Evolutionary conservation across 768 basidiomycete species (phyloP).

Genomic region (Boletus barrowsii): DNA sequence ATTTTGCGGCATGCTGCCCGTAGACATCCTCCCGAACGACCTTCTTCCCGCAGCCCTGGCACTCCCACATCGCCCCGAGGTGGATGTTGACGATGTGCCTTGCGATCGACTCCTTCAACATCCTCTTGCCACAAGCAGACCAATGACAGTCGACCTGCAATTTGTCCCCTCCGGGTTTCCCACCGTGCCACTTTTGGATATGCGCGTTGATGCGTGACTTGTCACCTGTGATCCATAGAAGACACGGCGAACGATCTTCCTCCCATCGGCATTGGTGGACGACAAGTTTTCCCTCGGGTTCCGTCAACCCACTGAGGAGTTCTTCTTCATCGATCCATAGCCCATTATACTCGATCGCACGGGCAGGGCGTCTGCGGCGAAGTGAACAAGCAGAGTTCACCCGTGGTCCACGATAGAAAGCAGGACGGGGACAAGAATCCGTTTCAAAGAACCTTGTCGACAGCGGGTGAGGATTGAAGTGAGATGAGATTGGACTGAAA

Average conservation of each 20-base stretch:
- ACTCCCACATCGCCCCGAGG: background rate
- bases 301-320: conserved; percentile 2
- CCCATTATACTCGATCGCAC: conserved; percentile 1
- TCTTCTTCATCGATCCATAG: conserved; percentile 10
- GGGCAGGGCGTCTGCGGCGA: background rate
- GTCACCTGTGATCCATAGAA: conserved; percentile 16
- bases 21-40: conserved; percentile 9
- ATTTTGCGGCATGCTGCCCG: conserved; percentile 3
- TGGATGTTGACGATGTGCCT: conserved; percentile 18
- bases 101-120: conserved; percentile 24
- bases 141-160: conserved; percentile 4
- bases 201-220: conserved; percentile 10
- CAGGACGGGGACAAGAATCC: too few species aligned
- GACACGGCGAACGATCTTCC: background rate
- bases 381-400: background rate
- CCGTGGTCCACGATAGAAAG: too few species aligned
- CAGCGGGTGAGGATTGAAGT: too few species aligned
- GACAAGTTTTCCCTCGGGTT: background rate
- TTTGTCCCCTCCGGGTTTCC: conserved; percentile 8
- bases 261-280: conserved; percentile 13
- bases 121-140: conserved; percentile 12
- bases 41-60: conserved; percentile 10
- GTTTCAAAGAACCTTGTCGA: too few species aligned
- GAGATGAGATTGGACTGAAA: too few species aligned
- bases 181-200: conserved; percentile 20